A percentile compares a stretch with the other conserved stretches of the same genome.
Conservation (phyloP, 2,329 filamentous ascomycete genomes). For the Aspergillus amoenus region DNA sequence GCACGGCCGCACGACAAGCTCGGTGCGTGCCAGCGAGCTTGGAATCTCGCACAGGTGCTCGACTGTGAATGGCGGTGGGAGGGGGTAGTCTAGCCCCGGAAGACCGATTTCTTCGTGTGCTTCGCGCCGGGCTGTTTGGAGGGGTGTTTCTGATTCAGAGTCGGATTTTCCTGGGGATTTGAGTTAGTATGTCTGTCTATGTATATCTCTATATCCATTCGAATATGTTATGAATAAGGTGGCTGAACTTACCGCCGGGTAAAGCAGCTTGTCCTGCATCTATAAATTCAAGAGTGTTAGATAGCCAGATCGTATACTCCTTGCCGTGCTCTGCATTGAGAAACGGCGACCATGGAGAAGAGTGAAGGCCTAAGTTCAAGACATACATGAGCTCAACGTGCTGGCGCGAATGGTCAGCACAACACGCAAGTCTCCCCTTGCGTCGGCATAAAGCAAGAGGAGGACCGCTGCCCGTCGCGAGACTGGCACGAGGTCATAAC, state of each 20-base stretch:
- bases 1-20: conserved; percentile 72
- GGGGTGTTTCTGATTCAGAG: conserved; percentile 55
- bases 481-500: conserved; percentile 57
- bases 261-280: conserved; percentile 83
- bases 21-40: conserved; percentile 69
- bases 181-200: not conserved
- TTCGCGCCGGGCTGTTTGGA: conserved; percentile 83
- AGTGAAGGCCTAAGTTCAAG: not conserved
- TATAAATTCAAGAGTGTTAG: conserved; percentile 18
- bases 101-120: conserved; percentile 92
- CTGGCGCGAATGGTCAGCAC: conserved; percentile 63
- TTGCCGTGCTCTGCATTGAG: not conserved
- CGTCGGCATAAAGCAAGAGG: conserved; percentile 83
- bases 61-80: conserved; percentile 76
- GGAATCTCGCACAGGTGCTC: conserved; percentile 87
- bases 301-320: not conserved
- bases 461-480: conserved; percentile 79
- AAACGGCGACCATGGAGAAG: not conserved
- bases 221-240: not conserved
- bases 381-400: conserved; percentile 57
- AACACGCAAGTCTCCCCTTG: conserved; percentile 70
- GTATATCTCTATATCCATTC: not conserved
- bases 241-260: conserved; percentile 67
- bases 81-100: conserved; percentile 65
- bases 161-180: conserved; percentile 50